phyloP scores from a whole-genome alignment of 352 stramenopile species.

The Phytophthora fragariaefolia region DNA sequence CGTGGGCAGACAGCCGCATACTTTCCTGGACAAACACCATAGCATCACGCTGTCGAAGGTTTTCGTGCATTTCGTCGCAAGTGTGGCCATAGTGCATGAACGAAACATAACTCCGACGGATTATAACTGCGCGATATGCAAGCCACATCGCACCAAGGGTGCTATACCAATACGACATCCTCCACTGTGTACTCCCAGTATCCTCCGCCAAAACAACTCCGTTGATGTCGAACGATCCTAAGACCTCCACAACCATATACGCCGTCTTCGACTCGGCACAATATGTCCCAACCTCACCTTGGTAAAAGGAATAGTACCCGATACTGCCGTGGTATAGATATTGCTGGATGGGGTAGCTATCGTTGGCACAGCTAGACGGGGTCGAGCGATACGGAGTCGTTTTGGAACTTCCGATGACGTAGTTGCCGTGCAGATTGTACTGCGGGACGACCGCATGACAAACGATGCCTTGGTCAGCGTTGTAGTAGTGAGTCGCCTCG shows the following conservation, averaged over 20 bases:
- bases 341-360: conserved; percentile 8
- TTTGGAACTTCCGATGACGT: conserved; percentile 11
- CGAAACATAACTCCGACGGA: conserved; percentile 5
- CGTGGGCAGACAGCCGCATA: conserved; percentile 17
- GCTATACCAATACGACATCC: conserved; percentile 18
- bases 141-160: conserved; percentile 1
- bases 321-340: conserved; percentile 19
- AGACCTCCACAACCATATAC: conserved; percentile 6
- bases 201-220: conserved; percentile 8
- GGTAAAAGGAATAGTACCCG: conserved; percentile 15
- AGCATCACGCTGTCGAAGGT: not conserved
- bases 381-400: not conserved
- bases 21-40: conserved; percentile 15
- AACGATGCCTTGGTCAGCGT: conserved; percentile 1
- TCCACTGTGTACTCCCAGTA: conserved; percentile 2
- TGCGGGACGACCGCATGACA: conserved; percentile 27
- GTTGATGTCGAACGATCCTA: conserved; percentile 22
- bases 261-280: conserved; percentile 1
- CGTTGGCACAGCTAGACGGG: conserved; percentile 1
- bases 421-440: conserved; percentile 30
- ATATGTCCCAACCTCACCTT: conserved; percentile 12
- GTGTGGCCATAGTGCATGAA: not conserved
- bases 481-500: conserved; percentile 29
- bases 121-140: not conserved
- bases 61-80: not conserved